These are phyloP conservation scores for Phytophthora boehmeriae DNA, from an alignment of 352 stramenopile species.

Conservation along the genomic window DNA sequence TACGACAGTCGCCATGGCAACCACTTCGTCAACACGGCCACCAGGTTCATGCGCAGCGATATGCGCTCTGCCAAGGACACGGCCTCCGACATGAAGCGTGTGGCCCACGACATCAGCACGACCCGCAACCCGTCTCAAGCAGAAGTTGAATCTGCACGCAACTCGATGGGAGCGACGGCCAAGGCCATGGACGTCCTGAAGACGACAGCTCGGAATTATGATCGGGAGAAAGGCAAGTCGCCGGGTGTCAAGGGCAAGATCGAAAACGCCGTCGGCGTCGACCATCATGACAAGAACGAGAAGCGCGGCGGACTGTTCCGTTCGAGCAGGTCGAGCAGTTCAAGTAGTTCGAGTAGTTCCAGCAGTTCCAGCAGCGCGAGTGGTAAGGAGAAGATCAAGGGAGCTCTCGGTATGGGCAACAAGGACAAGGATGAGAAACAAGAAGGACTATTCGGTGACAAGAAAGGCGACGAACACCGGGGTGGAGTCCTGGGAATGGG, in stretches of 20 bases:
- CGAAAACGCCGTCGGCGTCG: background rate
- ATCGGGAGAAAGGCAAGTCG: background rate
- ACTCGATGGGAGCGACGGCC: background rate
- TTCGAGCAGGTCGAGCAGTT: too few species aligned
- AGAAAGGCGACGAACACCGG: too few species aligned
- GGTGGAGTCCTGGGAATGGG: too few species aligned
- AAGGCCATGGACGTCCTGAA: background rate
- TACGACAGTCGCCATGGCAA: slow-evolving; percentile 3
- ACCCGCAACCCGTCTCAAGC: background rate
- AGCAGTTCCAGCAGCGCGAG: too few species aligned
- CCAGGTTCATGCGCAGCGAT: background rate
- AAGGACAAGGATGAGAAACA: background rate
- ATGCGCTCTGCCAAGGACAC: slow-evolving; percentile 3
- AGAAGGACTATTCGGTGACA: background rate
- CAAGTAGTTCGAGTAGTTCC: too few species aligned
- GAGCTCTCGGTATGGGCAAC: too few species aligned
- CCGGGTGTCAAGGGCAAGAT: background rate
- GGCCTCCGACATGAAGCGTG: background rate
- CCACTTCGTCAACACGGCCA: slow-evolving; percentile 4
- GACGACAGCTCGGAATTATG: background rate
- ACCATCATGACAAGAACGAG: background rate
- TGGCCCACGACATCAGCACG: background rate
- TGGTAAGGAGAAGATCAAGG: too few species aligned
- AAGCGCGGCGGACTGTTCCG: too few species aligned
- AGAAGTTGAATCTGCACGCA: background rate